Base-by-base conservation (phyloP, 768 basidiomycete genomes). In the Tulasnella sp. region DNA sequence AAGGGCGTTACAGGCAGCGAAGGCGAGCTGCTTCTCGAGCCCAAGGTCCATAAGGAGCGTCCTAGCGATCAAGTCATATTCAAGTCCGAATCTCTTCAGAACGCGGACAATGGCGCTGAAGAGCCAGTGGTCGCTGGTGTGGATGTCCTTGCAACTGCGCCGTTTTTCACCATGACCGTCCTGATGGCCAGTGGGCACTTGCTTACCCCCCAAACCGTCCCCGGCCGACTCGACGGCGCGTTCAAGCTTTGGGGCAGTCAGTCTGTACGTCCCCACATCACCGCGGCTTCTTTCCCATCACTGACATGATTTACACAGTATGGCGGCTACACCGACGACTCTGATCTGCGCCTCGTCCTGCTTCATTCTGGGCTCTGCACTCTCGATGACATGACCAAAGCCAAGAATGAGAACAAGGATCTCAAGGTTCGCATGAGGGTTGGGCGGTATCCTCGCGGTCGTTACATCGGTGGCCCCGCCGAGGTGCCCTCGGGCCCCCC, bases 241-340 rank as follows among this genome's bases (percentile, higher is more conserved):
- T 77, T 72, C 38, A 71, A 77, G 49, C 45, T 73, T 25, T 77
- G 77, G 77, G 58, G 76, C n/a, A 70, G 73, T 77, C 72, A 76
- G 38, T 76, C 75, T 25, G 75, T 77, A 54, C 29, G 70, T 74
- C n/a, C 25, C 45, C 36, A 2, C 31, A 6, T 22, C 34, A 52
- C 73, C 15, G 3, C 19, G 22, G 1, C 36, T 12, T 9, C 12
- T 37, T 19, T 72, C 69, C 45, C 8, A 42, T 39, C 11, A n/a
- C 75, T 76, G 67, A 76, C 58, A 1, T n/a, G 15, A 17, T 70
- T 49, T 22, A 34, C 68, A 72, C 29, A 76, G 75, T 76, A 76
- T 69, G 77, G 77, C 1, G 78, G 78, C 0, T 78, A 78, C 70
- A 78, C 78, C 17, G 78, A 78, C 67, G 78, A 78, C 40, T 78